Percentiles rank a stretch among this genome's conserved stretches.
Conservation (phyloP, 2,329 filamentous ascomycete species). For the Scedosporium aurantiacum region DNA sequence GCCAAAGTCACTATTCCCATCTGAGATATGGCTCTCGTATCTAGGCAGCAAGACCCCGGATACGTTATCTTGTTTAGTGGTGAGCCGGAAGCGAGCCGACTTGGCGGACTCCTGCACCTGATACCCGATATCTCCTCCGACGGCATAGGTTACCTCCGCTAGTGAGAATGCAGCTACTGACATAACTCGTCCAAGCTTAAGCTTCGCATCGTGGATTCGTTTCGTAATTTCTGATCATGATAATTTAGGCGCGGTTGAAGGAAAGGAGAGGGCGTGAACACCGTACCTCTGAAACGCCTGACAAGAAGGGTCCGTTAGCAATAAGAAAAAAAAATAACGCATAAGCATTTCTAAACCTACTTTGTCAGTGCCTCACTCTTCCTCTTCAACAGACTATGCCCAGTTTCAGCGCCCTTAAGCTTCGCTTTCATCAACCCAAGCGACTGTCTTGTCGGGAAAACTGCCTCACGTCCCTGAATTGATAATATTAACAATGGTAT, state of each 20-base stretch:
- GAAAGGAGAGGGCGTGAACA: not conserved
- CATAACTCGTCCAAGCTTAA: slow-evolving; percentile 99
- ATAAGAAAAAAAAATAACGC: not conserved
- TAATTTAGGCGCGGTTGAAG: not conserved
- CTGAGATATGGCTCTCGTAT: slow-evolving; percentile 82
- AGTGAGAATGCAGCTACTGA: slow-evolving; percentile 97
- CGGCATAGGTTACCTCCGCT: slow-evolving; percentile 93
- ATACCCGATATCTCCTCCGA: slow-evolving; percentile 90
- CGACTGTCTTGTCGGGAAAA: slow-evolving; percentile 96
- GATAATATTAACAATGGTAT: not conserved
- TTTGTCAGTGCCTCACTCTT: slow-evolving; percentile 98
- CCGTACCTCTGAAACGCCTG: slow-evolving; percentile 75
- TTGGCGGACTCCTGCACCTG: slow-evolving; percentile 96
- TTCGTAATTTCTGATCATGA: slow-evolving; percentile 68
- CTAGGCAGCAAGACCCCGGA: slow-evolving; percentile 89
- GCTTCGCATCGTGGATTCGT: slow-evolving; percentile 96
- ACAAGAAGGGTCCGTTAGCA: not conserved
- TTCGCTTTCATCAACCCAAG: slow-evolving; percentile 96
- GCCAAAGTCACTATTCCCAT: slow-evolving; percentile 90
- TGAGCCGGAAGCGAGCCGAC: slow-evolving; percentile 81
- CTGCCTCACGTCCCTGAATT: slow-evolving; percentile 77
- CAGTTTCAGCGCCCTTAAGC: slow-evolving; percentile 84
- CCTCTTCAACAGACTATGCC: slow-evolving; percentile 88
- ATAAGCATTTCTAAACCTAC: slow-evolving; percentile 35
- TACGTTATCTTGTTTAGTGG: slow-evolving; percentile 96